Conservation (phyloP, 257 asterid species). For the Mitragyna speciosa region DNA sequence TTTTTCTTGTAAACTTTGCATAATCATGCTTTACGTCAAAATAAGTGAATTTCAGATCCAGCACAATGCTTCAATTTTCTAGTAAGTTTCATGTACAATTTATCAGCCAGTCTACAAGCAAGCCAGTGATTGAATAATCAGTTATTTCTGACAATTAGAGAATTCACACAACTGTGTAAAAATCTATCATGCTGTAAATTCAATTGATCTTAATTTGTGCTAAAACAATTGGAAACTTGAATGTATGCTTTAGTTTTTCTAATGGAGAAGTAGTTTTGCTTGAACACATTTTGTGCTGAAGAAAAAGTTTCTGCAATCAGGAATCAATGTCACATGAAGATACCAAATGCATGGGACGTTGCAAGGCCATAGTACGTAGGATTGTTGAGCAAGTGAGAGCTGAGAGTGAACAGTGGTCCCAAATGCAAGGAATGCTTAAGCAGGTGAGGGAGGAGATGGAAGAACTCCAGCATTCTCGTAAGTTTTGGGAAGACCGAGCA, state of each 20-base stretch:
- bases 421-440: conserved; percentile 83
- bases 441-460: conserved; percentile 83
- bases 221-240: not conserved
- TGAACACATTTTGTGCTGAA: not conserved
- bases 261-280: not conserved
- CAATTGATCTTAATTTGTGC: not conserved
- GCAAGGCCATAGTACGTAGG: conserved; percentile 61
- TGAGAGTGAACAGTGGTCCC: conserved; percentile 95
- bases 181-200: not conserved
- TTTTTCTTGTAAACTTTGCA: not conserved
- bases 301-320: conserved; percentile 27
- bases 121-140: not conserved
- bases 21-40: not conserved
- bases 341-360: conserved; percentile 71
- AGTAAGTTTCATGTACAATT: not conserved
- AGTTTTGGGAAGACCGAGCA: conserved; percentile 75
- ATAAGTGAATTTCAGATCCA: not conserved
- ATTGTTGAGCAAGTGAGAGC: conserved; percentile 85
- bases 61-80: not conserved
- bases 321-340: conserved; percentile 40
- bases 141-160: not conserved
- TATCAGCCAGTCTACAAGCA: not conserved
- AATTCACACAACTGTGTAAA: not conserved
- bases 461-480: conserved; percentile 64
- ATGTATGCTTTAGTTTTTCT: not conserved